Percentiles rank a stretch among this genome's conserved stretches.
Conservation (phyloP, 2,329 filamentous ascomycete genomes). For the Aspergillus oerlinghausenensis region DNA sequence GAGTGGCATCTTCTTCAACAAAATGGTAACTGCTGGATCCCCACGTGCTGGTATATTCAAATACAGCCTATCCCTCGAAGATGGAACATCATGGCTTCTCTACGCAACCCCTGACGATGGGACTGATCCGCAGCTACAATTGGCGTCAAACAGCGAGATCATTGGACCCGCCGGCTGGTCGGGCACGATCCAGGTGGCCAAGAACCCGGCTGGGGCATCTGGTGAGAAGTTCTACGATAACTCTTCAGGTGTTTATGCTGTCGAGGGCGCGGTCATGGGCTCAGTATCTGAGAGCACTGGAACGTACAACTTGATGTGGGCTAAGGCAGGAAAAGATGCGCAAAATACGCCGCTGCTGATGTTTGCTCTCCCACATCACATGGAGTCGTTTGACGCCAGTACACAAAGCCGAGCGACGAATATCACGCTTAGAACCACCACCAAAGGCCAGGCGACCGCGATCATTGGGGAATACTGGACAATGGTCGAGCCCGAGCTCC, state of each 20-base stretch:
- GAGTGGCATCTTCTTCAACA: constrained; percentile 68
- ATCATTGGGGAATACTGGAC: constrained; percentile 71
- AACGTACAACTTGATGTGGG: constrained; percentile 68
- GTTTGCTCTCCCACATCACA: constrained; percentile 84
- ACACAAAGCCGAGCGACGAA: constrained; percentile 48
- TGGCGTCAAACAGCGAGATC: constrained; percentile 62
- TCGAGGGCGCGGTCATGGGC: constrained; percentile 60
- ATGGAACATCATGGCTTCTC: constrained; percentile 71
- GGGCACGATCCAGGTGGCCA: constrained; percentile 78
- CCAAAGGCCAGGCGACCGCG: constrained; percentile 74
- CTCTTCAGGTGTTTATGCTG: constrained; percentile 70
- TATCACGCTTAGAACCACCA: constrained; percentile 70
- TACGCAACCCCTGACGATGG: constrained; percentile 64
- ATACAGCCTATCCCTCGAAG: constrained; percentile 67
- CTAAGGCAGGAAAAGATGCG: constrained; percentile 60
- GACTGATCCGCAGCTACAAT: constrained; percentile 60
- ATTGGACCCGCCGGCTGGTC: constrained; percentile 64
- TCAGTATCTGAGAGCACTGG: constrained; percentile 54
- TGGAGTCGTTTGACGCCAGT: constrained; percentile 64
- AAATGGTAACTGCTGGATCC: constrained; percentile 51
- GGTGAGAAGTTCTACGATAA: constrained; percentile 69
- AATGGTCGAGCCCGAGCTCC: constrained; percentile 69
- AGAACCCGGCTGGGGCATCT: constrained; percentile 57
- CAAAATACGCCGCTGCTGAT: constrained; percentile 62
- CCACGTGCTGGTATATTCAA: constrained; percentile 66